Base-by-base conservation (phyloP, 352 stramenopile genomes). In the Globisporangium perplexum region DNA sequence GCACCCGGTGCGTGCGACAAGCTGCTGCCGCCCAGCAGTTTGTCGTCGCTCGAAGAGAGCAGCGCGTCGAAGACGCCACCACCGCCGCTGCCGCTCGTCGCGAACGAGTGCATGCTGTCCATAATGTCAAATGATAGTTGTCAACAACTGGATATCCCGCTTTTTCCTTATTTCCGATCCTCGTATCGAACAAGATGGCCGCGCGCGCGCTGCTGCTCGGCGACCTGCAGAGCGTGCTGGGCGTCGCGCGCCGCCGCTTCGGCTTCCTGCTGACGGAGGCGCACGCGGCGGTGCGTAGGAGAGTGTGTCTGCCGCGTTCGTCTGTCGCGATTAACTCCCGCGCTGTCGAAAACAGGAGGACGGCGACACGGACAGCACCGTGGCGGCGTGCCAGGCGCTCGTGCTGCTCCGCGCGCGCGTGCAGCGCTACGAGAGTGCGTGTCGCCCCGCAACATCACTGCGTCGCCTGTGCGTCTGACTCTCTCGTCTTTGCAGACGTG, bases 151-250 rank as follows among this genome's bases (percentile, higher is more conserved):
- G n/a, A n/a, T n/a, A n/a, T n/a, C n/a, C n/a, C n/a, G n/a, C n/a
- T n/a, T n/a, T n/a, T n/a, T n/a, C n/a, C n/a, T n/a, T n/a, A n/a
- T n/a, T n/a, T n/a, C n/a, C n/a, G n/a, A n/a, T n/a, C n/a, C n/a
- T n/a, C n/a, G n/a, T n/a, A n/a, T n/a, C n/a, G n/a, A n/a, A n/a
- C n/a, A n/a, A n/a, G n/a, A n/a, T n/a, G n/a, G 62, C 61, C 43
- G 63, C 63, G 47, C 76, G 78, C 38, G 68, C 67, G 18, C 71
- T 84, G 63, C 62, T 90, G 46, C 64, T 90, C 60, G 78, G 79
- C 69, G 79, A 86, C 60, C 80, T 90, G 54, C 79, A 90, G 71
- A 72, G 69, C 69, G 74, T 88, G 35, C 33, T 88, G 62, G 83
- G 76, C 55, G 62, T 90, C 35, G 79, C 72, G 17, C 51, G 79